Percentiles rank a stretch among this genome's conserved stretches.
Evolutionary conservation across 148 eudicot species (phyloP).

Genomic region (Gaultheria prostrata): DNA sequence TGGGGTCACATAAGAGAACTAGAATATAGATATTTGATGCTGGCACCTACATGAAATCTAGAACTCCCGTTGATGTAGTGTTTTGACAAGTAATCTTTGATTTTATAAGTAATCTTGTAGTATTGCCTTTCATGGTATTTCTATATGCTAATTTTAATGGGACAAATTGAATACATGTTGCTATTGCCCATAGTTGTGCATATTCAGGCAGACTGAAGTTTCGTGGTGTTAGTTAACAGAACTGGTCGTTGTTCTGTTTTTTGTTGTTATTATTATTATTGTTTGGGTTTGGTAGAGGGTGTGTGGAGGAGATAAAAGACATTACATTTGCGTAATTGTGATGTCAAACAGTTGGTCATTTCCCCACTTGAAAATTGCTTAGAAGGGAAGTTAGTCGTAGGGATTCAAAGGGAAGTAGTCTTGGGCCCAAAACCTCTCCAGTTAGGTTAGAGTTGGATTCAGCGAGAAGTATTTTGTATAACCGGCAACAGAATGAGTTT

Average conservation of each 20-base stretch:
- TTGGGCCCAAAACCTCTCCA: too few relatives aligned
- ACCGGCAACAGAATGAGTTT: too few relatives aligned
- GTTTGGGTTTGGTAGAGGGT: background rate
- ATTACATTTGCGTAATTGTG: background rate
- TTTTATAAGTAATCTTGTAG: too few relatives aligned
- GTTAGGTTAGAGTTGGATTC: too few relatives aligned
- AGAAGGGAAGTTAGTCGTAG: background rate
- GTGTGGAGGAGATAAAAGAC: background rate
- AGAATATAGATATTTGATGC: background rate
- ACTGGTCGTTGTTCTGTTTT: background rate
- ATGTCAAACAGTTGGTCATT: background rate
- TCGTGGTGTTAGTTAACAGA: background rate
- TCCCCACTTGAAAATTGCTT: background rate
- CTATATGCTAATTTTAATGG: background rate
- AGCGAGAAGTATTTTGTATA: too few relatives aligned
- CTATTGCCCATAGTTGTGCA: background rate
- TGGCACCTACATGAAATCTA: conserved; percentile 2
- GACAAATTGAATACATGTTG: background rate
- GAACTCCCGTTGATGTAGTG: background rate
- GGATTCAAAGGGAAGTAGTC: too few relatives aligned
- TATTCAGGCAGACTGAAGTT: background rate
- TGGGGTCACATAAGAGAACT: background rate
- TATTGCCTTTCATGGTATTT: background rate
- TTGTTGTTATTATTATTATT: background rate
- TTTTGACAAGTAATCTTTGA: background rate